phyloP scores from a whole-genome alignment of 805 yeast species.

The Myxozyma monticola region DNA sequence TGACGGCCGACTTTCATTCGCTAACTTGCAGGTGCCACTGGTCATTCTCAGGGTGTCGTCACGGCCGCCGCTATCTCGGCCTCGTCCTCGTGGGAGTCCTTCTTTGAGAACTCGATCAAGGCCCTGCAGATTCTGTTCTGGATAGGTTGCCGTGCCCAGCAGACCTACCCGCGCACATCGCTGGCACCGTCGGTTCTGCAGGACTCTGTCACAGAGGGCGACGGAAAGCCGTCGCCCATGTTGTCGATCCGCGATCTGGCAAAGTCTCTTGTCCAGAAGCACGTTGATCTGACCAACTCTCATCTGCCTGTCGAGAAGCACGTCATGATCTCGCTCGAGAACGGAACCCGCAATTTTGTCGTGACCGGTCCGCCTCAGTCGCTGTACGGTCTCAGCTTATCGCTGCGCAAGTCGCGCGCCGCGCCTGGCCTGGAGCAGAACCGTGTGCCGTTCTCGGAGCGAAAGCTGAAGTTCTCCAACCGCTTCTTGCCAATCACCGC shows the following conservation, averaged over 20 bases:
- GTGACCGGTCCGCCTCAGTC: slow-evolving; percentile 99
- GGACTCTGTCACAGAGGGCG: slow-evolving; percentile 90
- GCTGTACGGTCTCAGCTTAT: slow-evolving; percentile 87
- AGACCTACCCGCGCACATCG: slow-evolving; percentile 88
- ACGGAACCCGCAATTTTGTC: slow-evolving; percentile 94
- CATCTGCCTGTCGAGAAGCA: slow-evolving; percentile 92
- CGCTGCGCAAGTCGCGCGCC: slow-evolving; percentile 91
- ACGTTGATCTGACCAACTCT: slow-evolving; percentile 82
- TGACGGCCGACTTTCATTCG: neutral
- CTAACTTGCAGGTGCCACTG: slow-evolving; percentile 41
- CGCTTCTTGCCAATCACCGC: slow-evolving; percentile 93
- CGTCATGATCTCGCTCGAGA: slow-evolving; percentile 83
- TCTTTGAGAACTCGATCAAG: slow-evolving; percentile 67
- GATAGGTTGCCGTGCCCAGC: slow-evolving; percentile 89
- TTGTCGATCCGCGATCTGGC: slow-evolving; percentile 88
- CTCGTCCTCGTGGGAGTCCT: slow-evolving; percentile 80
- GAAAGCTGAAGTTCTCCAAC: slow-evolving; percentile 90
- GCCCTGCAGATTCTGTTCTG: slow-evolving; percentile 85
- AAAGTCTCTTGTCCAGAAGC: slow-evolving; percentile 71
- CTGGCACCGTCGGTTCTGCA: slow-evolving; percentile 90
- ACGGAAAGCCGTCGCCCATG: slow-evolving; percentile 98
- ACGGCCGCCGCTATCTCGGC: slow-evolving; percentile 90
- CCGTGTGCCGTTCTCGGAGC: slow-evolving; percentile 87
- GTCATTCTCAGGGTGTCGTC: slow-evolving; percentile 59
- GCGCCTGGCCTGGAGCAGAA: slow-evolving; percentile 93